A percentile compares a stretch with the other conserved stretches of the same genome.
Conservation (phyloP, 1,284 basidiomycete genomes). For the Wallemia ichthyophaga region DNA sequence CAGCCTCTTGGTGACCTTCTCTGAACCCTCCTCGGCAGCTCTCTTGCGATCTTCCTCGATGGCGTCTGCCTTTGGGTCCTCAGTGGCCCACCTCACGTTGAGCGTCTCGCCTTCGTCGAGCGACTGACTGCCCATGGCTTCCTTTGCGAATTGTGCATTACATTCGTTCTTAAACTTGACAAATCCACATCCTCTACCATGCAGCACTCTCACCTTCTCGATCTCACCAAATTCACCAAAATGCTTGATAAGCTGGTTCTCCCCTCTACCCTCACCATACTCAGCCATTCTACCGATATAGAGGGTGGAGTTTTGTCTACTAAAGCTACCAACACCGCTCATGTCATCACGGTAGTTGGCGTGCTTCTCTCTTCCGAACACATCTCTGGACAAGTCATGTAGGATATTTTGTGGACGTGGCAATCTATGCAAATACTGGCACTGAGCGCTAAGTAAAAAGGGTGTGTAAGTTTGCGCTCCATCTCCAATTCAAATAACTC, state of each 20-base stretch:
- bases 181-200: constrained; percentile 84
- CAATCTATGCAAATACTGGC: constrained; percentile 69
- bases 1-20: background rate
- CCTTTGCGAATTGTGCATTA: constrained; percentile 84
- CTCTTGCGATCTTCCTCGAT: background rate
- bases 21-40: background rate
- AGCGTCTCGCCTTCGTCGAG: constrained; percentile 91
- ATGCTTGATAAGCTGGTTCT: constrained; percentile 62
- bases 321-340: constrained; percentile 94
- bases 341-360: constrained; percentile 94
- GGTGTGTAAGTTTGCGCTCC: background rate
- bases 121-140: constrained; percentile 95
- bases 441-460: constrained; percentile 33
- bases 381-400: constrained; percentile 77
- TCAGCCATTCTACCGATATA: constrained; percentile 87
- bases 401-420: constrained; percentile 37
- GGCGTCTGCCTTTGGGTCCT: background rate
- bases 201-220: constrained; percentile 65
- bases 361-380: constrained; percentile 91
- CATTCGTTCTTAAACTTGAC: constrained; percentile 74
- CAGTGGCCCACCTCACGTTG: constrained; percentile 37
- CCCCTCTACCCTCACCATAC: constrained; percentile 60
- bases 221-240: constrained; percentile 96
- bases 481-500: constrained; percentile 5
- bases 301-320: constrained; percentile 68